phyloP scores from a whole-genome alignment of 1,139 yeast genomes.

The Scheffersomyces segobiensis region DNA sequence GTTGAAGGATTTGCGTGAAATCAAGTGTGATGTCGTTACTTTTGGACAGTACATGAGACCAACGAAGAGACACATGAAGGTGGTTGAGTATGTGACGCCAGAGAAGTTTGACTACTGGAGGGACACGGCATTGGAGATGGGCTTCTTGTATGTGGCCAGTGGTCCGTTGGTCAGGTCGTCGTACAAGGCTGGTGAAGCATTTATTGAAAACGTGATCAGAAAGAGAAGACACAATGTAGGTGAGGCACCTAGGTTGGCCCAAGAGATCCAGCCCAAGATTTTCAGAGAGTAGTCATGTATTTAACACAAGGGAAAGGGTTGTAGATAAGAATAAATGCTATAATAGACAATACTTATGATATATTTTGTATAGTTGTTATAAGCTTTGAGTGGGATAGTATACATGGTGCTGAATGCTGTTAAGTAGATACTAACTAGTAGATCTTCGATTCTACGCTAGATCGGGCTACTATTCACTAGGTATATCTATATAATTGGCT shows the following conservation, averaged over 20 bases:
- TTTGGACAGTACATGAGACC: slow-evolving; percentile 99
- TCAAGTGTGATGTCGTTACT: slow-evolving; percentile 90
- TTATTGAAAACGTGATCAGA: slow-evolving; percentile 88
- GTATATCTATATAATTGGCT: too few relatives aligned
- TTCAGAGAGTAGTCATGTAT: slow-evolving; percentile 1
- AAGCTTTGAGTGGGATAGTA: too few relatives aligned
- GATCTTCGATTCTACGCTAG: too few relatives aligned
- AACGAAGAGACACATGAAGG: slow-evolving; percentile 97
- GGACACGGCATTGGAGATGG: slow-evolving; percentile 81
- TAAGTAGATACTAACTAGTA: too few relatives aligned
- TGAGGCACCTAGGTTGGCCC: slow-evolving; percentile 39
- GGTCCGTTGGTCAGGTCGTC: slow-evolving; percentile 97
- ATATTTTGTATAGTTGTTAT: too few relatives aligned
- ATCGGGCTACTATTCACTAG: too few relatives aligned
- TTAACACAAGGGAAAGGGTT: background rate
- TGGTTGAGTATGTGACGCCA: slow-evolving; percentile 92
- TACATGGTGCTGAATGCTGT: too few relatives aligned
- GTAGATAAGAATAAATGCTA: background rate
- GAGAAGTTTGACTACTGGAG: slow-evolving; percentile 95
- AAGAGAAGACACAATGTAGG: slow-evolving; percentile 63
- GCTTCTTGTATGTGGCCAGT: slow-evolving; percentile 93
- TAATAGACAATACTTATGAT: too few relatives aligned
- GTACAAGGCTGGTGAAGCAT: slow-evolving; percentile 98
- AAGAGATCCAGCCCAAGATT: slow-evolving; percentile 20
- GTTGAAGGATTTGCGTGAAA: slow-evolving; percentile 68